Evolutionary conservation across 208 protist species (phyloP), one percentile per base, ranked within the genome.

Genomic region (Vickermania ingenoplastis): DNA sequence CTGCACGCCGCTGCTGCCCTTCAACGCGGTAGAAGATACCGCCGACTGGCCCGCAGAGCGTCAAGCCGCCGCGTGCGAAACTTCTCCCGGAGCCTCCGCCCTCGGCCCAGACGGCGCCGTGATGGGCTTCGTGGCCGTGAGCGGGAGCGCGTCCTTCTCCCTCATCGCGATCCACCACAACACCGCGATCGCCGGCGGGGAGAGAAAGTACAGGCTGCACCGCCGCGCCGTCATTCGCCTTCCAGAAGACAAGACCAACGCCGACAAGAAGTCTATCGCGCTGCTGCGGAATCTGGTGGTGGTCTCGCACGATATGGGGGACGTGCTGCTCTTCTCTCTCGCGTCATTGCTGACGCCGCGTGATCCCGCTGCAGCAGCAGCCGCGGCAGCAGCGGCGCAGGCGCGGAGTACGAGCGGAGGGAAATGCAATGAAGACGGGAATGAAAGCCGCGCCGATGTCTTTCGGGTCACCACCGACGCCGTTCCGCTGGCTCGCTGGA

Each of bases 261-360:
- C 83, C 0, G 87, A 94, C 63, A 94, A 94, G 73, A 94, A 94
- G 57, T 82, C 84, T 11, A 76, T 94, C 59, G 73, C 77, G 1
- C 61, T 91, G 13, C 58, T 79, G 3, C 75, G 81, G 31, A 77
- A 80, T 27, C 52, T 71, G 26, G 17, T 91, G 2, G 63, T 79
- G 7, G 77, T 94, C n/a, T 70, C 87, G 0, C 87, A 94, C 64
- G 87, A 94, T 49, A 71, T 69, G 17, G 68, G 76, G 13, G 87
- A 73, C 2, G 67, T 94, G 30, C 53, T 71, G 2, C 53, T 76
- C 11, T 94, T 84, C 57, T 27, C 61, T 7, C 60, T 94, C 5
- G 49, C 54, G 17, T 65, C 71, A 13, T 71, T 94, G 23, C 36
- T 91, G 30, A 36, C 41, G 17, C 2, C 14, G 27, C 26, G 5